phyloP scores from a whole-genome alignment of 2,329 filamentous ascomycete genomes.

The Phoma herbarum region DNA sequence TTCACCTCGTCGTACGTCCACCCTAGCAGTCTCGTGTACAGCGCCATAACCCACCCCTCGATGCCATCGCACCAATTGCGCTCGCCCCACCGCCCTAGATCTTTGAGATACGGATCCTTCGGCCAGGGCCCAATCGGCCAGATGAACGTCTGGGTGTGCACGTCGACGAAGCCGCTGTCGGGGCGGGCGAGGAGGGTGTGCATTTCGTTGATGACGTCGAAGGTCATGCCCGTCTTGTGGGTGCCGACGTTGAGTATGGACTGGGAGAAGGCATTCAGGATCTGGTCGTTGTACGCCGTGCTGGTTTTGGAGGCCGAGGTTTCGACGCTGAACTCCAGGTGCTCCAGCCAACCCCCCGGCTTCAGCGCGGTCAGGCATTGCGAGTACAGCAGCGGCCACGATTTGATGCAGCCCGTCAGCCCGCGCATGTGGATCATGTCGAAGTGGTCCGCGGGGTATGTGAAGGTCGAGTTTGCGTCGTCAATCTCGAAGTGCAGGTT shows the following conservation, averaged over 20 bases:
- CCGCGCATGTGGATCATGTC: constrained; percentile 53
- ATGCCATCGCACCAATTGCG: constrained; percentile 54
- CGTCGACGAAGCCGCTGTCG: constrained; percentile 39
- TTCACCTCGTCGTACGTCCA: constrained; percentile 49
- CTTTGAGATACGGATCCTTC: constrained; percentile 43
- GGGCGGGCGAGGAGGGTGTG: constrained; percentile 26
- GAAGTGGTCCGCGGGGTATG: constrained; percentile 50
- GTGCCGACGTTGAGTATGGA: constrained; percentile 30
- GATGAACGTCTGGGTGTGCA: constrained; percentile 35
- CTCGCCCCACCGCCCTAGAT: constrained; percentile 49
- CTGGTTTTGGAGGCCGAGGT: constrained; percentile 30
- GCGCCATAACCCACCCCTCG: constrained; percentile 53
- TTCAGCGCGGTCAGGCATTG: constrained; percentile 50
- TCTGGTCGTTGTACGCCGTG: constrained; percentile 27
- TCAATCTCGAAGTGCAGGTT: constrained; percentile 58
- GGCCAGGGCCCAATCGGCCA: constrained; percentile 50
- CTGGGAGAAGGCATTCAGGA: constrained; percentile 31
- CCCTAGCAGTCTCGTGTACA: constrained; percentile 51
- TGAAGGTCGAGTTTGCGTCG: constrained; percentile 54
- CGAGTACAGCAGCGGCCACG: constrained; percentile 53
- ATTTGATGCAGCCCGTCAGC: constrained; percentile 53
- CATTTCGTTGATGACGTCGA: constrained; percentile 35
- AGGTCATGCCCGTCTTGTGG: constrained; percentile 37
- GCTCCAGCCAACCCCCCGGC: constrained; percentile 56
- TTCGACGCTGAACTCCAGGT: constrained; percentile 50